A percentile compares a stretch with the other conserved stretches of the same genome.
Conservation (phyloP, 179 eudicot species). For the Pouteria campechiana region DNA sequence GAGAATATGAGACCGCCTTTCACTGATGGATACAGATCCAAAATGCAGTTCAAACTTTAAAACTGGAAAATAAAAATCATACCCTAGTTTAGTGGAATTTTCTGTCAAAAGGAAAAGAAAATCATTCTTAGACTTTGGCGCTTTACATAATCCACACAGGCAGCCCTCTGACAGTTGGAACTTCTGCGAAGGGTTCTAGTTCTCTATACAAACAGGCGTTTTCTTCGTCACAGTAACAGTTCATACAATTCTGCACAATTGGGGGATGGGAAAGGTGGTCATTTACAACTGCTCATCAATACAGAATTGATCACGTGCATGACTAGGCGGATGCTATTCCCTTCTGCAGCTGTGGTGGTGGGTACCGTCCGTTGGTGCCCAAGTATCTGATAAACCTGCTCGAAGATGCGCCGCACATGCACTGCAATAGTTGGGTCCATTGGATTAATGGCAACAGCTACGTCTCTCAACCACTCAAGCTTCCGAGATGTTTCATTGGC, state of each 20-base stretch:
- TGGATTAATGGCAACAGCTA: conserved; percentile 65
- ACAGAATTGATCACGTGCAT: conserved; percentile 82
- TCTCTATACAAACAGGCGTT: too few species aligned
- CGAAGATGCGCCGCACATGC: conserved; percentile 80
- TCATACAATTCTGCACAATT: conserved; percentile 7
- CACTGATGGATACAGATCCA: too few species aligned
- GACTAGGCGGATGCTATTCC: conserved; percentile 49
- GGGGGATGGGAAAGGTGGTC: background rate
- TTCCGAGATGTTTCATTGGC: conserved; percentile 51
- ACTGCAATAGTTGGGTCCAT: conserved; percentile 59
- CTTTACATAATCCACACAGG: too few species aligned
- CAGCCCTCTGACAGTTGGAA: too few species aligned
- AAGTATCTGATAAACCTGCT: conserved; percentile 90
- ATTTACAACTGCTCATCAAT: conserved; percentile 61
- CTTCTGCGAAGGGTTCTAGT: too few species aligned
- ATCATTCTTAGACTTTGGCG: too few species aligned
- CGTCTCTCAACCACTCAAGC: conserved; percentile 77
- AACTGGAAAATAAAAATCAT: too few species aligned
- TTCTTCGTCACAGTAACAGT: too few species aligned
- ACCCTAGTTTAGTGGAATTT: too few species aligned
- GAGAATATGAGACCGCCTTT: too few species aligned
- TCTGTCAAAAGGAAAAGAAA: too few species aligned
- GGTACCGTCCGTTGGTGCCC: conserved; percentile 61
- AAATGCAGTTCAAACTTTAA: too few species aligned
- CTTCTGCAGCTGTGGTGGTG: conserved; percentile 34